These are phyloP conservation scores for Nakazawaea ernobii DNA, from an alignment of 805 yeast species.

Conservation along the genomic window DNA sequence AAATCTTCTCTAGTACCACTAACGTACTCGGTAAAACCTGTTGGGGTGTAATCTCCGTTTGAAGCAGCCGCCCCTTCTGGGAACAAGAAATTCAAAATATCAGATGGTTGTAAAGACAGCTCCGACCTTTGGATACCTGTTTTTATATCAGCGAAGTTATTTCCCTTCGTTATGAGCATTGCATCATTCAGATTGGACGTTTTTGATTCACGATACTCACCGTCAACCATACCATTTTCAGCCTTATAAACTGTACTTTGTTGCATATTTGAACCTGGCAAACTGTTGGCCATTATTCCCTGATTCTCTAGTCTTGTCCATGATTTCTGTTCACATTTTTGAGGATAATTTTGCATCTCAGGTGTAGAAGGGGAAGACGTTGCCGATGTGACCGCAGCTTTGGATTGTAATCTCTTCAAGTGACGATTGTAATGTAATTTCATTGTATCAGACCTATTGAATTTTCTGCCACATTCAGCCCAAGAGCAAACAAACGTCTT, in stretches of 20 bases:
- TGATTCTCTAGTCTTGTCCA: no score
- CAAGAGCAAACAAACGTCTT: conserved; percentile 41
- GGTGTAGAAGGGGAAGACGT: neutral
- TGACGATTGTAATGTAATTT: conserved; percentile 36
- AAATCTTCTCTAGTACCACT: neutral
- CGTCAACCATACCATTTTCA: no score
- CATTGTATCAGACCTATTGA: conserved; percentile 47
- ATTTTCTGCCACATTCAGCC: conserved; percentile 45
- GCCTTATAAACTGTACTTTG: no score
- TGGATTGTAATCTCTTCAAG: conserved; percentile 14
- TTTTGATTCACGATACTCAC: no score
- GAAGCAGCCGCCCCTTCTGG: neutral
- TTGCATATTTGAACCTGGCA: no score
- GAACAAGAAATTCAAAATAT: conserved; percentile 7
- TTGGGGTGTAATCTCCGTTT: neutral
- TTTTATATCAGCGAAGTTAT: neutral
- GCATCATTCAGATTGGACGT: no score
- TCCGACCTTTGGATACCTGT: neutral
- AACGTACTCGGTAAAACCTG: neutral
- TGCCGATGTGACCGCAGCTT: neutral
- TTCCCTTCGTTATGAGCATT: neutral
- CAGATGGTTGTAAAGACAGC: conserved; percentile 3
- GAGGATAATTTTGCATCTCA: neutral
- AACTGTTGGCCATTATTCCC: no score
- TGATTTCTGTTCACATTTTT: no score